A percentile compares a stretch with the other conserved stretches of the same genome.
These are phyloP conservation scores for Nelumbo lutea DNA, from an alignment of 164 flowering plant species.

Conservation along the genomic window DNA sequence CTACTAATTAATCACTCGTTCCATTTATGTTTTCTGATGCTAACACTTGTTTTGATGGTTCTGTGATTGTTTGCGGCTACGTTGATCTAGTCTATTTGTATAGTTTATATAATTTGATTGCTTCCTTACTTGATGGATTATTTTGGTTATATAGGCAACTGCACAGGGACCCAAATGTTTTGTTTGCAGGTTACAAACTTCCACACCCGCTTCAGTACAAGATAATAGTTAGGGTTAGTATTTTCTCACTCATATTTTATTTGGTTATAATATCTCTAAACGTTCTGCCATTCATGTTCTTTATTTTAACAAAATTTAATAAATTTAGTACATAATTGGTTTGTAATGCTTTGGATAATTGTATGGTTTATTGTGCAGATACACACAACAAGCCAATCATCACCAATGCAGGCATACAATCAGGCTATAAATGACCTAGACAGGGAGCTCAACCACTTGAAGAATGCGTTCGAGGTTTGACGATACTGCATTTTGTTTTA, in stretches of 20 bases:
- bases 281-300: no score
- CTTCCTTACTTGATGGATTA: neutral
- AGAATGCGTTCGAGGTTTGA: slow-evolving; percentile 68
- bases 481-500: slow-evolving; percentile 4
- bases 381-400: slow-evolving; percentile 92
- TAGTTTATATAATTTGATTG: no score
- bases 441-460: slow-evolving; percentile 80
- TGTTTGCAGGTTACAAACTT: slow-evolving; percentile 96
- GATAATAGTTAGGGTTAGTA: slow-evolving; percentile 83
- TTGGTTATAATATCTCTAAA: no score
- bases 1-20: neutral
- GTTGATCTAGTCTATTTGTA: no score
- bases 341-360: neutral
- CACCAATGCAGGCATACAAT: slow-evolving; percentile 98
- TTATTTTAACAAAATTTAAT: no score
- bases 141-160: slow-evolving; percentile 57
- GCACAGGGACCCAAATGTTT: slow-evolving; percentile 83
- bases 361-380: slow-evolving; percentile 43
- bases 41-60: neutral
- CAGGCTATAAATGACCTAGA: slow-evolving; percentile 95
- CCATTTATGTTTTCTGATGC: neutral
- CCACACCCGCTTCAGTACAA: slow-evolving; percentile 99
- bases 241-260: neutral
- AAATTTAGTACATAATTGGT: neutral
- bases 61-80: neutral